phyloP scores from a whole-genome alignment of 1,139 yeast species.

The Blastobotrys persicus region DNA sequence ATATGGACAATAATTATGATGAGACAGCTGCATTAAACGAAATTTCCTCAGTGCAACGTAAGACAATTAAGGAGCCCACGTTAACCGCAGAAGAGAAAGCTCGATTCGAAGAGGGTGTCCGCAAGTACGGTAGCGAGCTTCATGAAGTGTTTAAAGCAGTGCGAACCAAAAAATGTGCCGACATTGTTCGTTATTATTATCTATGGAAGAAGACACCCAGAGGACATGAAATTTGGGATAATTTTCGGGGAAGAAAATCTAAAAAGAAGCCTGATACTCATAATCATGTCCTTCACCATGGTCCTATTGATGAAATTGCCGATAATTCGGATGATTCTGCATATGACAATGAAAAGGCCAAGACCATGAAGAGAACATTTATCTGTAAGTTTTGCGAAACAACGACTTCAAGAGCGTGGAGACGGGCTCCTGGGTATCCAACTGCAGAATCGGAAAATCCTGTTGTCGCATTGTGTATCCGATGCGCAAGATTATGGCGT shows the following conservation, averaged over 20 bases:
- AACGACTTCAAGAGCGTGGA: slow-evolving; percentile 59
- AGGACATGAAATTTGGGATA: slow-evolving; percentile 82
- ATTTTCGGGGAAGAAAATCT: slow-evolving; percentile 62
- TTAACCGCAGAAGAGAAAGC: slow-evolving; percentile 60
- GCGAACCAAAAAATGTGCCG: slow-evolving; percentile 64
- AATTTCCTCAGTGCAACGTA: slow-evolving; percentile 50
- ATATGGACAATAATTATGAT: slow-evolving; percentile 54
- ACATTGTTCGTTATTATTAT: slow-evolving; percentile 82
- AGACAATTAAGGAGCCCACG: slow-evolving; percentile 69
- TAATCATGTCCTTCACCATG: slow-evolving; percentile 27
- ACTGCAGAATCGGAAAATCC: slow-evolving; percentile 41
- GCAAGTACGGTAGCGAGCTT: slow-evolving; percentile 73
- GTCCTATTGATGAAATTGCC: slow-evolving; percentile 50
- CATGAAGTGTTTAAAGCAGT: slow-evolving; percentile 71
- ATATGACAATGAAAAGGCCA: slow-evolving; percentile 54
- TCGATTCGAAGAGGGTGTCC: slow-evolving; percentile 74
- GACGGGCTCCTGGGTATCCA: slow-evolving; percentile 61
- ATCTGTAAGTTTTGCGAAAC: slow-evolving; percentile 68
- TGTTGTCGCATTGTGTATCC: slow-evolving; percentile 62
- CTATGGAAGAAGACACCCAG: slow-evolving; percentile 83
- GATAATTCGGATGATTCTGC: slow-evolving; percentile 72
- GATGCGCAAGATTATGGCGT: slow-evolving; percentile 92
- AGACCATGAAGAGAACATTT: slow-evolving; percentile 40
- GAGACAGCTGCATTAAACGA: slow-evolving; percentile 44
- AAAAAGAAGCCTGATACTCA: slow-evolving; percentile 43